Conservation (phyloP, 352 stramenopile genomes). For the Phytophthora pistaciae region DNA sequence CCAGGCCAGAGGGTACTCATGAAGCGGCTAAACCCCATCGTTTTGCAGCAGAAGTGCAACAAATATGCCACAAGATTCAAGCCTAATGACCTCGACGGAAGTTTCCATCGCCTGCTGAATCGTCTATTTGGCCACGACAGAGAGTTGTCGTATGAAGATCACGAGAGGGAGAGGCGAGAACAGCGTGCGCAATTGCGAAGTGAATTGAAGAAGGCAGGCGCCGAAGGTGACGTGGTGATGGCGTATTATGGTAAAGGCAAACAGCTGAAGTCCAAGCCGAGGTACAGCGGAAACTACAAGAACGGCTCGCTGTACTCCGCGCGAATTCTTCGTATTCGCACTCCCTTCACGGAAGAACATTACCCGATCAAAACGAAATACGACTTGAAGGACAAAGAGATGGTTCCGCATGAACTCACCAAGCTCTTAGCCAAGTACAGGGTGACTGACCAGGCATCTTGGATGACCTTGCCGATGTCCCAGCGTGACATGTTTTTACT, state of each 20-base stretch:
- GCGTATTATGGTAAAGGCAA: constrained; percentile 70
- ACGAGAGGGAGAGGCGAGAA: constrained; percentile 52
- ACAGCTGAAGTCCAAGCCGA: constrained; percentile 54
- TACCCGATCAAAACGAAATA: constrained; percentile 58
- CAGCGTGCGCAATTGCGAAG: constrained; percentile 51
- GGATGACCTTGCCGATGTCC: constrained; percentile 51
- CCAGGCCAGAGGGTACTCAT: constrained; percentile 63
- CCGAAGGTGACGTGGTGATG: constrained; percentile 55
- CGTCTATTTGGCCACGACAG: constrained; percentile 62
- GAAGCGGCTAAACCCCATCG: constrained; percentile 59
- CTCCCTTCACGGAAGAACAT: constrained; percentile 59
- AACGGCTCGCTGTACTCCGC: constrained; percentile 58
- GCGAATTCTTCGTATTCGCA: constrained; percentile 60
- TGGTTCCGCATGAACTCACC: constrained; percentile 43
- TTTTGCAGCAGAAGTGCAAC: constrained; percentile 73
- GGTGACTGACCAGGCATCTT: constrained; percentile 60
- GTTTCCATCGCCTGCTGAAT: constrained; percentile 76
- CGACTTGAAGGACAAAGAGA: constrained; percentile 36
- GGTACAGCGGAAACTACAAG: constrained; percentile 53
- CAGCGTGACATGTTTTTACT: constrained; percentile 74
- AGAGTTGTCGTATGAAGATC: constrained; percentile 41
- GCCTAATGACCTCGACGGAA: constrained; percentile 71
- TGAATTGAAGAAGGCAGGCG: constrained; percentile 69
- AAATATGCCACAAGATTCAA: constrained; percentile 67
- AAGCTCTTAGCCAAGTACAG: constrained; percentile 59